Evolutionary conservation across 768 basidiomycete species (phyloP).

Genomic region (Collybia sordida): DNA sequence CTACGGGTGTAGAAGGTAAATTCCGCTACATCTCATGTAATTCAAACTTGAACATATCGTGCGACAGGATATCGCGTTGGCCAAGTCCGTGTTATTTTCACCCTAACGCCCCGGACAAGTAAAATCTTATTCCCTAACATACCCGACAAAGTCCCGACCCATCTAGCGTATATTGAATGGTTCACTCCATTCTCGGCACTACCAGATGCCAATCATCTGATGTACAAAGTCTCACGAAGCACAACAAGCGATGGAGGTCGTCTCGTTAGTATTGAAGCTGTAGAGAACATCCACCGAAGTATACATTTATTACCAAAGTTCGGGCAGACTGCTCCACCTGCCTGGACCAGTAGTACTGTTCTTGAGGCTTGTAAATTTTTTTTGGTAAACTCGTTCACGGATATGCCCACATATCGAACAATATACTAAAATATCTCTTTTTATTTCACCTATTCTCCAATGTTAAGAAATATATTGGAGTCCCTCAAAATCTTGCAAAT

Average conservation of each 20-base stretch:
- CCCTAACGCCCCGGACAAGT: constrained; percentile 8
- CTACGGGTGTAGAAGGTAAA: too few relatives aligned
- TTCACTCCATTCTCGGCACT: too few relatives aligned
- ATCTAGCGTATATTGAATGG: constrained; percentile 26
- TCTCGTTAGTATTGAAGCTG: constrained; percentile 18
- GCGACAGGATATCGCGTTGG: constrained; percentile 20
- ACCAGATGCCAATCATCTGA: constrained; percentile 21
- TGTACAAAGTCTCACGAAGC: constrained; percentile 21
- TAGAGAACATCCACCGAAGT: too few relatives aligned
- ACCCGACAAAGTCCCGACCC: constrained; percentile 2
- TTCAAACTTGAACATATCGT: constrained; percentile 3
- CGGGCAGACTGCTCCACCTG: constrained; percentile 16
- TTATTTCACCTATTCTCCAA: too few relatives aligned
- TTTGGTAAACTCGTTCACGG: constrained; percentile 20
- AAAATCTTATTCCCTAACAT: constrained; percentile 2
- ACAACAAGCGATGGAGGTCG: constrained; percentile 3
- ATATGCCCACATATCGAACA: constrained; percentile 19
- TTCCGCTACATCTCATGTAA: constrained; percentile 39
- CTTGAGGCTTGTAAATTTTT: constrained; percentile 24
- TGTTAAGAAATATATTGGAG: too few relatives aligned
- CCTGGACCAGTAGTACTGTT: constrained; percentile 27
- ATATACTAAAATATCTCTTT: too few relatives aligned
- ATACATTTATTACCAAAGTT: too few relatives aligned
- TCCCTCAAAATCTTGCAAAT: too few relatives aligned
- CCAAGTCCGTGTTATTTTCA: constrained; percentile 21